Percentiles rank a stretch among this genome's conserved stretches.
Evolutionary conservation across 345 rosid species (phyloP).

Genomic region (Linum usitatissimum): DNA sequence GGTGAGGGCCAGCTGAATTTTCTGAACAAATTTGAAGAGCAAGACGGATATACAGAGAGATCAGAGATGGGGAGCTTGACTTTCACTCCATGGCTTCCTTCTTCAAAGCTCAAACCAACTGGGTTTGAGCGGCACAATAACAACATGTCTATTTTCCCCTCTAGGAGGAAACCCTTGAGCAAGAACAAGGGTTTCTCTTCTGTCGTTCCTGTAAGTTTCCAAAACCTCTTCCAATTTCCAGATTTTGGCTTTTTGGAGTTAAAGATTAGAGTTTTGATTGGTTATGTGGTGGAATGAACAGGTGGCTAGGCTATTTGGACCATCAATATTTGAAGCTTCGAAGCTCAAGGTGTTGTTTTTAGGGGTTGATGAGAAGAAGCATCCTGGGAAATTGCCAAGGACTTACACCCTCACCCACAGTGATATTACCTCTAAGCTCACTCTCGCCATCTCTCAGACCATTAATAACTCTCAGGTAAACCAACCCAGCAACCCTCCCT

Average conservation of each 20-base stretch:
- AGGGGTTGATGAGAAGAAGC: conserved; percentile 84
- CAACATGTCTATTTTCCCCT: conserved; percentile 28
- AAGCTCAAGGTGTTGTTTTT: conserved; percentile 75
- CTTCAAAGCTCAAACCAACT: conserved; percentile 33
- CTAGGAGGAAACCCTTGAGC: conserved; percentile 22
- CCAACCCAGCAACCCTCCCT: too few species aligned
- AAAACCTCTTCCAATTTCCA: background rate
- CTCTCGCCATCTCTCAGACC: conserved; percentile 81
- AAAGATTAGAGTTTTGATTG: background rate
- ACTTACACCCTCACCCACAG: conserved; percentile 92
- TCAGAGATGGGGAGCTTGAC: conserved; percentile 39
- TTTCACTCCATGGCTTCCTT: conserved; percentile 30
- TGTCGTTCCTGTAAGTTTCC: conserved; percentile 42
- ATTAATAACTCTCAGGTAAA: conserved; percentile 83
- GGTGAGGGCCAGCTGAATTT: background rate
- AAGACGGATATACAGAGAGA: conserved; percentile 7
- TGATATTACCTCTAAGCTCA: conserved; percentile 74
- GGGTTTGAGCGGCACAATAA: conserved; percentile 34
- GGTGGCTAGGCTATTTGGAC: conserved; percentile 94
- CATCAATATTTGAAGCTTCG: conserved; percentile 88
- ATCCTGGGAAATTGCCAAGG: conserved; percentile 83
- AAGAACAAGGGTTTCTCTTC: conserved; percentile 27
- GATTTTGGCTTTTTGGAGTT: background rate
- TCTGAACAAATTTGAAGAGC: conserved; percentile 6
- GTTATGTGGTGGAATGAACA: conserved; percentile 20